Evolutionary conservation across 2,329 filamentous ascomycete species (phyloP), one percentile per base, ranked within the genome.

Genomic region (Pyrenophora seminiperda): DNA sequence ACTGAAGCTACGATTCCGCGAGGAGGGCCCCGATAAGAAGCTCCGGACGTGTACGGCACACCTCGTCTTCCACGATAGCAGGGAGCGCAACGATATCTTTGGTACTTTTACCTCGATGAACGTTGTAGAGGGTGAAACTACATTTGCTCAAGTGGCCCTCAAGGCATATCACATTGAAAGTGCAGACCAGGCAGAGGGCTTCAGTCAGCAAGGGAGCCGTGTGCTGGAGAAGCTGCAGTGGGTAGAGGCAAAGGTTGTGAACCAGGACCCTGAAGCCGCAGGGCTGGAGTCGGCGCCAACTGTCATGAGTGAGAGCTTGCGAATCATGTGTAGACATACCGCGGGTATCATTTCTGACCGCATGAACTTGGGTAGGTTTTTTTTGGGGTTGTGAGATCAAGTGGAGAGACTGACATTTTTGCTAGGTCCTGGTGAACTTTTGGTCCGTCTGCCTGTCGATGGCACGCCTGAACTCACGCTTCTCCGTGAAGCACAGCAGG

Each of bases 261-360:
- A 94, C 59, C 80, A 86, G 30, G 83, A 88, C 60, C 81, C 83
- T 42, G 74, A 76, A 30, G 76, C 75, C 37, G 68, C 75, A 9
- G 81, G 84, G 14, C 76, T 81, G 31, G 84, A 85, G 27, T 77
- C 80, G 27, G 78, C 84, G 1, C 81, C 83, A 2, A 90, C 88
- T 0, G 85, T 95, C 20, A 79, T 92, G 44, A 90, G 90, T 0
- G 88, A 94, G 63, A 83, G 83, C 60, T 76, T 96, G 54, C 84
- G 91, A 20, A 80, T 95, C 14, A 81, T 95, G 44, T 79, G 90
- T 24, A 86, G 91, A 49, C 90, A 88, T 58, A 83, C 88, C 53
- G 85, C 87, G 59, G 90, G 91, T 40, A 90, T 86, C 33, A 78
- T 95, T 13, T 90, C 89, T 2, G 92, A 97, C 73, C 84, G 91